Percentiles rank a stretch among this genome's conserved stretches.
Evolutionary conservation across 768 basidiomycete genomes (phyloP).

Genomic region (Sarcomyxa edulis): DNA sequence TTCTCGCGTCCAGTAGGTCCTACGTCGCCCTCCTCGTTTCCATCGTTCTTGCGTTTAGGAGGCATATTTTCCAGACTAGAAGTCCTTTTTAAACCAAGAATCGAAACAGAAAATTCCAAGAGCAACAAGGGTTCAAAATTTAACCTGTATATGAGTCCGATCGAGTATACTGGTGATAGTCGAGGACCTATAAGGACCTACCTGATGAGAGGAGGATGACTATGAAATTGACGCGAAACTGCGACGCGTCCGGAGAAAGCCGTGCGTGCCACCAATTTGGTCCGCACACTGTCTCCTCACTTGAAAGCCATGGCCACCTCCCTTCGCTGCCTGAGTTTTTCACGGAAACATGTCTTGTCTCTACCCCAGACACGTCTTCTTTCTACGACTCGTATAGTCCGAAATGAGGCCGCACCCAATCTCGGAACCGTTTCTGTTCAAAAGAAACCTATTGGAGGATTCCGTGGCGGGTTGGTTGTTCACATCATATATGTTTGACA

Average conservation of each 20-base stretch:
- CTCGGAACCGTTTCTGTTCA: conserved; percentile 49
- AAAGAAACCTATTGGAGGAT: conserved; percentile 74
- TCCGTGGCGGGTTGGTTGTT: conserved; percentile 55
- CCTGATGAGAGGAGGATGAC: no score
- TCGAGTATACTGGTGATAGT: no score
- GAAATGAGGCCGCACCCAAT: conserved; percentile 41
- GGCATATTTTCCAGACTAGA: no score
- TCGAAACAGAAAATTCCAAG: no score
- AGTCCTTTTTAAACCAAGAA: no score
- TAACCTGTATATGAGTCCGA: no score
- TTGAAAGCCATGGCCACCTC: not conserved
- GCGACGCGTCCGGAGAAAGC: not conserved
- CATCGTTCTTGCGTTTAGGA: conserved; percentile 33
- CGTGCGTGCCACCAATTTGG: not conserved
- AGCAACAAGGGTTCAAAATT: no score
- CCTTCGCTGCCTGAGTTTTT: no score
- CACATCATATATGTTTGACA: conserved; percentile 1
- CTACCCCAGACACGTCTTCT: conserved; percentile 27
- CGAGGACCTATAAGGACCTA: no score
- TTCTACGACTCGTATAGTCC: conserved; percentile 35
- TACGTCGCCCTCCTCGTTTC: conserved; percentile 16
- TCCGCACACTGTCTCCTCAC: not conserved
- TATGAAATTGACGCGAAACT: conserved; percentile 2
- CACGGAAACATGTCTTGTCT: no score
- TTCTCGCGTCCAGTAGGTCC: conserved; percentile 44